These are phyloP conservation scores for Dillenia turbinata DNA, from an alignment of 164 flowering plant genomes.

Conservation along the genomic window DNA sequence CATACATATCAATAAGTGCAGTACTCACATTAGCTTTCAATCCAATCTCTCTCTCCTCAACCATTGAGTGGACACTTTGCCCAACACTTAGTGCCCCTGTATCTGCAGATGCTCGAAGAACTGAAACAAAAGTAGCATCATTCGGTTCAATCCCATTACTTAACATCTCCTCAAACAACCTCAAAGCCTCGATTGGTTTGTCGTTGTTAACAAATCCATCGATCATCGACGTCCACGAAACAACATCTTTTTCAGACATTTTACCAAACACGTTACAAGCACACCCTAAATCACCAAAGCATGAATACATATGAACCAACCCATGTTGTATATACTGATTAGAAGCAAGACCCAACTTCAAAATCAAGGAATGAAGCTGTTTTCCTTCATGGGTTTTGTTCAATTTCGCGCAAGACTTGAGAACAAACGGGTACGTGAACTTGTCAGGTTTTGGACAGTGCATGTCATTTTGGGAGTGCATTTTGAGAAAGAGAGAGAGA, in stretches of 20 bases:
- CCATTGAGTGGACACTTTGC: constrained; percentile 24
- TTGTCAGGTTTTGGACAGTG: constrained; percentile 30
- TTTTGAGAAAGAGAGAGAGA: constrained; percentile 29
- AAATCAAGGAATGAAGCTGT: constrained; percentile 29
- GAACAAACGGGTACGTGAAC: constrained; percentile 46
- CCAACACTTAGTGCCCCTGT: constrained; percentile 38
- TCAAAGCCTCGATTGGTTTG: constrained; percentile 27
- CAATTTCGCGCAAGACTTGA: constrained; percentile 35
- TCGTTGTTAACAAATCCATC: constrained; percentile 31
- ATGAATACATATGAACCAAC: constrained; percentile 42
- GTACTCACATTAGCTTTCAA: constrained; percentile 27
- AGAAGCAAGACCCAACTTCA: constrained; percentile 23
- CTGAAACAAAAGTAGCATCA: constrained; percentile 41
- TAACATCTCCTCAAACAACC: constrained; percentile 32
- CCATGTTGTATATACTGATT: constrained; percentile 33
- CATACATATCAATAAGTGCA: constrained; percentile 47
- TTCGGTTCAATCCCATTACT: constrained; percentile 26
- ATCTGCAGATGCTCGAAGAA: constrained; percentile 43
- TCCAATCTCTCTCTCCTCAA: constrained; percentile 12
- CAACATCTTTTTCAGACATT: constrained; percentile 40
- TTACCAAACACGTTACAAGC: constrained; percentile 29
- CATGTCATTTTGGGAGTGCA: constrained; percentile 14
- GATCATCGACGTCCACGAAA: constrained; percentile 46
- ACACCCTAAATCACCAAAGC: constrained; percentile 20
- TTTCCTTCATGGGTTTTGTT: constrained; percentile 18